Conservation (phyloP, 352 stramenopile genomes). For the Pythium aristosporum region DNA sequence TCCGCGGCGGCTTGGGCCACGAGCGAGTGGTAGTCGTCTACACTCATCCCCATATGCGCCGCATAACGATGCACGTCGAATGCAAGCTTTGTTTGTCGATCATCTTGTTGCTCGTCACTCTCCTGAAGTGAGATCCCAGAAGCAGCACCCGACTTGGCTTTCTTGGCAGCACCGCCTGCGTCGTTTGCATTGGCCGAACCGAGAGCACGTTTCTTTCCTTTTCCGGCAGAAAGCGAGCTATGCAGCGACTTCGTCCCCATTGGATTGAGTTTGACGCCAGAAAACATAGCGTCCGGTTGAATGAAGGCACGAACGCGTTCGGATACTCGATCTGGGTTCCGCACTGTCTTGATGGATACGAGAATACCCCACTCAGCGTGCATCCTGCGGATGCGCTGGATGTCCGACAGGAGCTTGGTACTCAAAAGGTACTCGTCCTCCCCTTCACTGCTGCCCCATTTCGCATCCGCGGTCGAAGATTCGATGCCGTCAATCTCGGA, state of each 20-base stretch:
- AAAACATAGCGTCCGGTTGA: conserved; percentile 46
- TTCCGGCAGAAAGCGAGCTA: conserved; percentile 1
- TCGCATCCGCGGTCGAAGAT: neutral
- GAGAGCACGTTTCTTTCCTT: conserved; percentile 28
- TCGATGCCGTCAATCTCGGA: conserved; percentile 18
- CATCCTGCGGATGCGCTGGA: conserved; percentile 36
- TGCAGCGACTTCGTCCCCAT: neutral
- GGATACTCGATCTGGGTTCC: conserved; percentile 42
- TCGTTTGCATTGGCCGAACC: conserved; percentile 5
- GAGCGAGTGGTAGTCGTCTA: conserved; percentile 45
- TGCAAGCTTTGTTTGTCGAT: conserved; percentile 35
- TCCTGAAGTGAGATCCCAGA: neutral
- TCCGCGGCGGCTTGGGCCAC: conserved; percentile 34
- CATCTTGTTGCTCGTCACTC: conserved; percentile 36
- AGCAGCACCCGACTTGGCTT: neutral
- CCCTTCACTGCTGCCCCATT: neutral
- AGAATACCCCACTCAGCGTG: conserved; percentile 46
- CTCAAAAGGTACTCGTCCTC: conserved; percentile 16
- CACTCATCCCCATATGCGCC: conserved; percentile 40
- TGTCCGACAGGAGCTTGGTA: conserved; percentile 36
- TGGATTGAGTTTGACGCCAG: neutral
- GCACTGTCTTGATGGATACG: conserved; percentile 50
- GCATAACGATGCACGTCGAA: conserved; percentile 56
- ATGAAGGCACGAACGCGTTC: conserved; percentile 45
- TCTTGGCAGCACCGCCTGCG: conserved; percentile 9